phyloP scores from a whole-genome alignment of 2,329 filamentous ascomycete species.

The Didymellaceae sp. region DNA sequence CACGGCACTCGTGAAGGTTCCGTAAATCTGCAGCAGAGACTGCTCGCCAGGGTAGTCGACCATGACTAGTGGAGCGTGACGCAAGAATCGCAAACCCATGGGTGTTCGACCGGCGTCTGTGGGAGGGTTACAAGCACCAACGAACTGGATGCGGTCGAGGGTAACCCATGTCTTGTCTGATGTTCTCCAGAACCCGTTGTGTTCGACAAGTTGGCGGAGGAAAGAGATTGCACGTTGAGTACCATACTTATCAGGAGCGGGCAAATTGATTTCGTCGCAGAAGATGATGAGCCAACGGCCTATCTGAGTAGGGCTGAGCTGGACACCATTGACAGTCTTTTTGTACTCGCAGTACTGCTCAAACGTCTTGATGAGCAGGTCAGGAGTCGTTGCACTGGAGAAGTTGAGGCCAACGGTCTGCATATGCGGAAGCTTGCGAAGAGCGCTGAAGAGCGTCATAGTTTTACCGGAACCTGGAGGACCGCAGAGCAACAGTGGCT shows the following conservation, averaged over 20 bases:
- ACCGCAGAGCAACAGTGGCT: conserved; percentile 93
- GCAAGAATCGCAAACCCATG: conserved; percentile 89
- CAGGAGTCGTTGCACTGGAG: conserved; percentile 96
- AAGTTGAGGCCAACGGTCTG: conserved; percentile 99
- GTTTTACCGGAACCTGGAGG: conserved; percentile 99
- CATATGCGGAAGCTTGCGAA: conserved; percentile 97
- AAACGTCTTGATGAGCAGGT: conserved; percentile 97
- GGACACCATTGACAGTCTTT: conserved; percentile 95
- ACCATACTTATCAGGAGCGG: conserved; percentile 95
- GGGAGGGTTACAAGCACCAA: conserved; percentile 97
- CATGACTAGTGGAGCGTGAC: conserved; percentile 98
- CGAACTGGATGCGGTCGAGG: conserved; percentile 96
- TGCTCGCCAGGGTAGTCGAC: conserved; percentile 97
- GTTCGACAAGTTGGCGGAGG: conserved; percentile 94
- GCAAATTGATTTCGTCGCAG: conserved; percentile 99
- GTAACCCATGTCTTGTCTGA: conserved; percentile 98
- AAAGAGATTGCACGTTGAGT: conserved; percentile 98
- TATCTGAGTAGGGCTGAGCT: conserved; percentile 94
- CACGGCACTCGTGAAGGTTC: conserved; percentile 94
- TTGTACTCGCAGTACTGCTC: conserved; percentile 99
- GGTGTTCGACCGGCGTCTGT: conserved; percentile 96
- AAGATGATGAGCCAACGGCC: conserved; percentile 98
- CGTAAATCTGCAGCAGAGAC: conserved; percentile 96
- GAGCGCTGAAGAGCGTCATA: conserved; percentile 98
- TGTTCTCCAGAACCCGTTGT: conserved; percentile 98